phyloP scores from a whole-genome alignment of 495 filamentous ascomycete genomes.

The Melanomma pulvis-pyrius region DNA sequence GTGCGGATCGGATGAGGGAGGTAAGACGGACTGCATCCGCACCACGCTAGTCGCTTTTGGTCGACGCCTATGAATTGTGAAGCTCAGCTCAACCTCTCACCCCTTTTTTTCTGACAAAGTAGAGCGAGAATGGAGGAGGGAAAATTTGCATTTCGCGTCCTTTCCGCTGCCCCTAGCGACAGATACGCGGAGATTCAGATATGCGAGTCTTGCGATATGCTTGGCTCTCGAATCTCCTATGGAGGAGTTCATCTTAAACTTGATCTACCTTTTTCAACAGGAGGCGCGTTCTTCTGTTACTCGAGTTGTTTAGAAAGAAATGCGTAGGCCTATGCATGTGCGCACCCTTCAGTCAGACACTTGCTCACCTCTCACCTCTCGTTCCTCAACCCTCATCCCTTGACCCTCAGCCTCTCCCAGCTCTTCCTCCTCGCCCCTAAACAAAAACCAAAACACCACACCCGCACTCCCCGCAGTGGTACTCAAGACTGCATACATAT shows the following conservation, averaged over 20 bases:
- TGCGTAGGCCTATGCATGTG: too few species aligned
- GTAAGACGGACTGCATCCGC: background rate
- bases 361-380: background rate
- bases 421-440: background rate
- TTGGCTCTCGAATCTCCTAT: too few species aligned
- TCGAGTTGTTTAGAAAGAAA: too few species aligned
- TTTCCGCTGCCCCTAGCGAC: background rate
- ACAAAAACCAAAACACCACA: background rate
- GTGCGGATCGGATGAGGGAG: slow-evolving; percentile 16
- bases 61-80: background rate
- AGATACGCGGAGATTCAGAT: background rate
- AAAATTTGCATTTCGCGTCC: background rate
- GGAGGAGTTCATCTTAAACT: too few species aligned
- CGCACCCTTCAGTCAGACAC: background rate
- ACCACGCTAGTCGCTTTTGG: background rate
- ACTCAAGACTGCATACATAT: background rate
- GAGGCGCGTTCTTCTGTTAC: too few species aligned
- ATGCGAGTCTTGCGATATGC: too few species aligned
- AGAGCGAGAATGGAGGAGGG: background rate
- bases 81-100: background rate
- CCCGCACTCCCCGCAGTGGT: background rate
- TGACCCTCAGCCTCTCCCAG: background rate
- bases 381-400: background rate
- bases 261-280: too few species aligned
- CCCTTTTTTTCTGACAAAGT: background rate